phyloP scores from a whole-genome alignment of 495 filamentous ascomycete species.

The Cudoniella acicularis region DNA sequence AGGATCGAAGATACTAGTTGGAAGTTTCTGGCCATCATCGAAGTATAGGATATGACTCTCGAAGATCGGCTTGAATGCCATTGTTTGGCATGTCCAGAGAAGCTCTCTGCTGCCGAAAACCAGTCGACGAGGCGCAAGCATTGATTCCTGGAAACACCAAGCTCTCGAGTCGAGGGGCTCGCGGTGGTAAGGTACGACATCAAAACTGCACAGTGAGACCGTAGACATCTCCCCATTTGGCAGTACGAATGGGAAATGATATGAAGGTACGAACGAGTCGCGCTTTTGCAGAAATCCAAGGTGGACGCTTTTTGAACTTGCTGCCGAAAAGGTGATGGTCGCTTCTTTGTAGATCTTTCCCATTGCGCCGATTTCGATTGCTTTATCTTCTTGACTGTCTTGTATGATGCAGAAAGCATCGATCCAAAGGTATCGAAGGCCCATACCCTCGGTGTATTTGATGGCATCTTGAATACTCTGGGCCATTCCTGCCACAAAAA shows the following conservation, averaged over 20 bases:
- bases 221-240: neutral
- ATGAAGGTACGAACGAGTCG: neutral
- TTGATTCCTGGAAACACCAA: slow-evolving; percentile 28
- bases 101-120: slow-evolving; percentile 14
- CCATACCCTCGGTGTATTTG: slow-evolving; percentile 19
- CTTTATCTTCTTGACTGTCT: slow-evolving; percentile 21
- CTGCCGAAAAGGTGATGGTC: neutral
- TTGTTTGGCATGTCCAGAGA: slow-evolving; percentile 25
- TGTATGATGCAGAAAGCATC: slow-evolving; percentile 29
- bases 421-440: slow-evolving; percentile 29
- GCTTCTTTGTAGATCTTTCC: neutral
- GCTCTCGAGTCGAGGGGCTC: slow-evolving; percentile 7
- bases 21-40: neutral
- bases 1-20: neutral
- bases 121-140: neutral
- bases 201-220: neutral
- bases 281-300: neutral
- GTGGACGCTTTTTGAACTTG: neutral
- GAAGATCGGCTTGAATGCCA: neutral
- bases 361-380: neutral
- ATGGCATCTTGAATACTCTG: slow-evolving; percentile 30
- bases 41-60: neutral
- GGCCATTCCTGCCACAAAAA: slow-evolving; percentile 8
- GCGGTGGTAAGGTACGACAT: neutral
- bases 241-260: neutral